Evolutionary conservation across 2,329 filamentous ascomycete genomes (phyloP), one percentile per base, ranked within the genome.

Genomic region (Penicillium freii): DNA sequence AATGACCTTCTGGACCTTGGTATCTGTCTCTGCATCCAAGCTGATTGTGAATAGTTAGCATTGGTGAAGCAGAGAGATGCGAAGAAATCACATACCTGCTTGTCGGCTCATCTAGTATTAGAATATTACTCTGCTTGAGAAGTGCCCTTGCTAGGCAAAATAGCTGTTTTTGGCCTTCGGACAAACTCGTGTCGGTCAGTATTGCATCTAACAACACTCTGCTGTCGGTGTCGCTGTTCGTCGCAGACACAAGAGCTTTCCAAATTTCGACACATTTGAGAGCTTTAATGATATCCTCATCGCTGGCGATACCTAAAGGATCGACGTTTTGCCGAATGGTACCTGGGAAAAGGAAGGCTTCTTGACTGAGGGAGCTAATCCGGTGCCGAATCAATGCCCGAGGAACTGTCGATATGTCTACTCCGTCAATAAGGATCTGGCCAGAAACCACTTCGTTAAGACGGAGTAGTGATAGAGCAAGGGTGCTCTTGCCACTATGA

Each of bases 71-170:
- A 25, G 11, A 33, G 25, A 23, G 17, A 34, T 1, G n/a, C 3
- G 5, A 23, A n/a, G 5, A 19, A 52, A 17, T 21, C 33, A 54
- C n/a, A n/a, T 61, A 67, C 62, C 57, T 68, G 57, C 62, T 66
- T 7, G 60, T 67, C 17, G 60, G 58, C 46, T 70, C 66, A 53
- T 70, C 67, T 2, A 70, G 43, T 7, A 70, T 47, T 8, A 69
- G 11, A 4, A 69, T 58, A 4, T 58, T 58, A n/a, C 56, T 51
- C 15, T 31, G 44, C 36, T 54, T 57, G 15, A 66, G 64, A 62
- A 91, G 87, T 44, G 88, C 88, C 19, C 88, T 83, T 0, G 87
- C 88, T 2, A 91, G 82, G 66, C 87, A 90, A 23, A 91, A 81
- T 0, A 91, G 84, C 71, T 91, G 88, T 9, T 87, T 82, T 70